Evolutionary conservation across 1,139 yeast genomes (phyloP).

Genomic region (Pichia cactophila): DNA sequence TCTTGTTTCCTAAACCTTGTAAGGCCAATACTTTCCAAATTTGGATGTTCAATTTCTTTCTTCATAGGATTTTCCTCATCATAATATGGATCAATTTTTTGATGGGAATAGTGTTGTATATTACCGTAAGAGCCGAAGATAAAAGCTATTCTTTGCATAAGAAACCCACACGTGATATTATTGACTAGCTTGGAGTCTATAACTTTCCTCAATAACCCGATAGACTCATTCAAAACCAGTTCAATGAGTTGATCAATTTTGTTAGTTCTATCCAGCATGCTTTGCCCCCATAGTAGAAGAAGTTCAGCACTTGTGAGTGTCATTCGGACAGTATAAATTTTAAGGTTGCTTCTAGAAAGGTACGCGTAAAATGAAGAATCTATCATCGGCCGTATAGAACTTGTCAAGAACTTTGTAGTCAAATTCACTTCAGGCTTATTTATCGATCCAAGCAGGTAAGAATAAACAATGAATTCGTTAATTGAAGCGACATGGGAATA

Average conservation of each 20-base stretch:
- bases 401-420: slow-evolving; percentile 47
- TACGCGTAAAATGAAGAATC: slow-evolving; percentile 60
- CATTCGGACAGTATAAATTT: slow-evolving; percentile 51
- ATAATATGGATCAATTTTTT: slow-evolving; percentile 17
- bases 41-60: slow-evolving; percentile 25
- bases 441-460: slow-evolving; percentile 48
- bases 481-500: slow-evolving; percentile 79
- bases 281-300: slow-evolving; percentile 34
- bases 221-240: slow-evolving; percentile 42
- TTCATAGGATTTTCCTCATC: slow-evolving; percentile 37
- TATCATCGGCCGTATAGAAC: slow-evolving; percentile 56
- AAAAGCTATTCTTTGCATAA: slow-evolving; percentile 34
- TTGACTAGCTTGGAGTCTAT: slow-evolving; percentile 34
- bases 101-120: not conserved
- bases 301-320: slow-evolving; percentile 37
- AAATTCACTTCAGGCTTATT: slow-evolving; percentile 2
- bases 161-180: slow-evolving; percentile 35
- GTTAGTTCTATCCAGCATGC: slow-evolving; percentile 12
- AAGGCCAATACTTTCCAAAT: slow-evolving; percentile 41
- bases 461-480: slow-evolving; percentile 79
- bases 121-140: slow-evolving; percentile 33
- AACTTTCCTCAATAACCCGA: slow-evolving; percentile 40
- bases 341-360: slow-evolving; percentile 56
- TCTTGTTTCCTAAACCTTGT: slow-evolving; percentile 67
- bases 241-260: slow-evolving; percentile 19